Conservation (phyloP, 2,329 filamentous ascomycete species). For the Colletotrichum sp. region DNA sequence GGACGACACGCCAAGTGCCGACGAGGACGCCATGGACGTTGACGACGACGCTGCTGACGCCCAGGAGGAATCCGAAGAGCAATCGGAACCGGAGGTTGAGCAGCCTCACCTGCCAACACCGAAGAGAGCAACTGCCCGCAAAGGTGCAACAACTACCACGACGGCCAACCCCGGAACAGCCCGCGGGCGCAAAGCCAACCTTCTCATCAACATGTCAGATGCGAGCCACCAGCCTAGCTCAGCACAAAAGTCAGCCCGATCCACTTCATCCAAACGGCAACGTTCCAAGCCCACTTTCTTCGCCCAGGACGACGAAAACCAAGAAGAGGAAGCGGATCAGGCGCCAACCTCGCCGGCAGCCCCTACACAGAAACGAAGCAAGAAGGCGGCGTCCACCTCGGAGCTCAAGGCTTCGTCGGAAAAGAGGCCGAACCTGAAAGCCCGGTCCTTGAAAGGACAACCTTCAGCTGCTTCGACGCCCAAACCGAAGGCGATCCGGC, state of each 20-base stretch:
- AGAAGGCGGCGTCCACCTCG: neutral
- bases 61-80: neutral
- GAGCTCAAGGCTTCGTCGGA: neutral
- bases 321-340: neutral
- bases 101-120: neutral
- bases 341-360: neutral
- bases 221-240: slow-evolving; percentile 9
- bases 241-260: slow-evolving; percentile 24
- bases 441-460: neutral
- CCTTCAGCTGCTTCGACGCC: neutral
- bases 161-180: slow-evolving; percentile 20
- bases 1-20: neutral
- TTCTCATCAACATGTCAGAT: slow-evolving; percentile 18
- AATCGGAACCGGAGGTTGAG: neutral
- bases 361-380: neutral
- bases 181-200: neutral
- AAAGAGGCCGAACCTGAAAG: neutral
- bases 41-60: slow-evolving; percentile 16
- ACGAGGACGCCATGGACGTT: slow-evolving; percentile 27
- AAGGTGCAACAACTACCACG: slow-evolving; percentile 36
- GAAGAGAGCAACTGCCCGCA: slow-evolving; percentile 23
- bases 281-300: slow-evolving; percentile 50
- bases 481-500: neutral
- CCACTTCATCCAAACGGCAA: slow-evolving; percentile 40
- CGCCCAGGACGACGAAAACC: slow-evolving; percentile 30